Percentiles rank a stretch among this genome's conserved stretches.
Evolutionary conservation across 1,139 yeast genomes (phyloP).

Genomic region (Kluyveromyces sp.): DNA sequence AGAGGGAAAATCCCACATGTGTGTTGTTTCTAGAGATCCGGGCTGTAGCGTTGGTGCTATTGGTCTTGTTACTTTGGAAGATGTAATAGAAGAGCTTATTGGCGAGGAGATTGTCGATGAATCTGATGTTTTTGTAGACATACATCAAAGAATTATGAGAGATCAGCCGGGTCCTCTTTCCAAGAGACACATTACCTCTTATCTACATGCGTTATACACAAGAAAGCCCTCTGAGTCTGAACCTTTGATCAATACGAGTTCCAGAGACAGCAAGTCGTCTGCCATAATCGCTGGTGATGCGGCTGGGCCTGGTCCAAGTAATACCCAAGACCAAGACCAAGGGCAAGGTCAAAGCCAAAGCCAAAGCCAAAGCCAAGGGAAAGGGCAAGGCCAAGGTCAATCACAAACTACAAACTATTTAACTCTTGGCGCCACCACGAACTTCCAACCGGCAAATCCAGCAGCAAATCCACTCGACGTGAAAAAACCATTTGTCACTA

Average conservation of each 20-base stretch:
- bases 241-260: neutral
- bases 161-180: constrained; percentile 79
- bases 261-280: neutral
- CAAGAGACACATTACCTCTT: constrained; percentile 61
- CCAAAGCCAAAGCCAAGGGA: too few relatives aligned
- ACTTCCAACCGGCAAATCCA: constrained; percentile 51
- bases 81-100: constrained; percentile 92
- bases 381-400: too few relatives aligned
- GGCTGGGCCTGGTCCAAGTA: too few relatives aligned
- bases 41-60: constrained; percentile 83
- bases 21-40: constrained; percentile 78
- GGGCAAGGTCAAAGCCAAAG: too few relatives aligned
- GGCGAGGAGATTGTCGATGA: constrained; percentile 98
- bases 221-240: constrained; percentile 6
- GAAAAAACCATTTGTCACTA: constrained; percentile 59
- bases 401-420: neutral
- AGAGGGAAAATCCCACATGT: constrained; percentile 97
- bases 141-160: constrained; percentile 77
- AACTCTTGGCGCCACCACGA: neutral
- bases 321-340: too few relatives aligned
- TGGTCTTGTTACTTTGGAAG: constrained; percentile 91
- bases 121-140: constrained; percentile 89
- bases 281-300: neutral
- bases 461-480: constrained; percentile 80
- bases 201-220: constrained; percentile 48